Percentiles rank a stretch among this genome's conserved stretches.
Conservation (phyloP, 202 grass and related monocot species). For the Elaeis oleifera region DNA sequence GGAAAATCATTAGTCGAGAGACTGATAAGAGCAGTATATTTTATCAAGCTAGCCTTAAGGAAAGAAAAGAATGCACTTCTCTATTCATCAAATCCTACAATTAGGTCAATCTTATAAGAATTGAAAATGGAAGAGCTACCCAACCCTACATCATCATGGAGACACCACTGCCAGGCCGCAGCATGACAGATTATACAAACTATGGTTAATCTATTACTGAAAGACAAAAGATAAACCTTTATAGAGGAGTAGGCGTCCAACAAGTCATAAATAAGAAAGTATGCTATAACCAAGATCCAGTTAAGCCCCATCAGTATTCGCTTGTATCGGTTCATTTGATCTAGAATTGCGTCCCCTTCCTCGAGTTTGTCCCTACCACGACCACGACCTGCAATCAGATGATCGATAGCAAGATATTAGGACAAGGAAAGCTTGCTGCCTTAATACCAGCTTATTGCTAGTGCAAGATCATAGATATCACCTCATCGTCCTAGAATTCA, state of each 20-base stretch:
- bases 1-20: no score
- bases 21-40: no score
- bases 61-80: slow-evolving; percentile 95
- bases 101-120: slow-evolving; percentile 27
- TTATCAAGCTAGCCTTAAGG: slow-evolving; percentile 12
- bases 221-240: slow-evolving; percentile 56
- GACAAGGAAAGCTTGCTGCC: no score
- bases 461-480: no score
- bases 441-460: no score
- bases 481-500: no score
- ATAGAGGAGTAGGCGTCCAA: slow-evolving; percentile 86
- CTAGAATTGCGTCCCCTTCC: slow-evolving; percentile 48
- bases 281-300: neutral
- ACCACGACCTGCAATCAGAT: slow-evolving; percentile 44
- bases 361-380: slow-evolving; percentile 44
- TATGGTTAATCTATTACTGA: slow-evolving; percentile 42
- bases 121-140: slow-evolving; percentile 30
- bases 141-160: slow-evolving; percentile 51
- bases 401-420: neutral
- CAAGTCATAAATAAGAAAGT: slow-evolving; percentile 20
- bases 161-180: slow-evolving; percentile 42
- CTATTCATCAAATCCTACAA: slow-evolving; percentile 74
- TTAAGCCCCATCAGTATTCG: slow-evolving; percentile 27
- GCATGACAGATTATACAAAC: slow-evolving; percentile 71
- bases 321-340: slow-evolving; percentile 33